Evolutionary conservation across 176 grass and related monocot species (phyloP).

Genomic region (Alloteropsis semialata): DNA sequence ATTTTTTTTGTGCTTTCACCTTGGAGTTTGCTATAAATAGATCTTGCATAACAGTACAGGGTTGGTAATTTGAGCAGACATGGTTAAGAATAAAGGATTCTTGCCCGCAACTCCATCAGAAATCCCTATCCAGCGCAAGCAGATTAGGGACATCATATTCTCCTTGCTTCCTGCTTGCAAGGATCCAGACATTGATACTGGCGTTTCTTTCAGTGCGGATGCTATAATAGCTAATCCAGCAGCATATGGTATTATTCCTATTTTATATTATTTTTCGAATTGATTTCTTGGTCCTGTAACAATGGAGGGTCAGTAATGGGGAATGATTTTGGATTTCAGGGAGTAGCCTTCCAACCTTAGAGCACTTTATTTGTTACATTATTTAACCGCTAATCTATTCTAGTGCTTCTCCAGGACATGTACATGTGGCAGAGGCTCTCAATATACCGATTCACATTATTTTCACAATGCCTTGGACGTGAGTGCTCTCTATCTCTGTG

Average conservation of each 20-base stretch:
- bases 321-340: background rate
- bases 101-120: slow-evolving; percentile 68
- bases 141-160: slow-evolving; percentile 82
- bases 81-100: slow-evolving; percentile 97
- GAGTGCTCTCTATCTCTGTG: slow-evolving; percentile 19
- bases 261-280: background rate
- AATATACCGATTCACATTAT: slow-evolving; percentile 88
- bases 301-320: background rate
- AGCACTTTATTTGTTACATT: background rate
- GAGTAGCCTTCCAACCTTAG: background rate
- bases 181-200: slow-evolving; percentile 59
- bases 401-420: slow-evolving; percentile 60
- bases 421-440: slow-evolving; percentile 74
- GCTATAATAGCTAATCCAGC: slow-evolving; percentile 87
- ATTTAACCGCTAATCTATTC: slow-evolving; percentile 29
- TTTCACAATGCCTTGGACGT: slow-evolving; percentile 94
- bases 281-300: background rate
- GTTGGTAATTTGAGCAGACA: slow-evolving; percentile 59
- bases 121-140: slow-evolving; percentile 72
- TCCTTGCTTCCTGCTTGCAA: slow-evolving; percentile 73
- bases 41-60: slow-evolving; percentile 27
- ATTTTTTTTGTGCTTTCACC: background rate
- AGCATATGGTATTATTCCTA: slow-evolving; percentile 51
- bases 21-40: slow-evolving; percentile 16
- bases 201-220: slow-evolving; percentile 56